Evolutionary conservation across 768 basidiomycete species (phyloP).

Genomic region (Kwoniella europaea): DNA sequence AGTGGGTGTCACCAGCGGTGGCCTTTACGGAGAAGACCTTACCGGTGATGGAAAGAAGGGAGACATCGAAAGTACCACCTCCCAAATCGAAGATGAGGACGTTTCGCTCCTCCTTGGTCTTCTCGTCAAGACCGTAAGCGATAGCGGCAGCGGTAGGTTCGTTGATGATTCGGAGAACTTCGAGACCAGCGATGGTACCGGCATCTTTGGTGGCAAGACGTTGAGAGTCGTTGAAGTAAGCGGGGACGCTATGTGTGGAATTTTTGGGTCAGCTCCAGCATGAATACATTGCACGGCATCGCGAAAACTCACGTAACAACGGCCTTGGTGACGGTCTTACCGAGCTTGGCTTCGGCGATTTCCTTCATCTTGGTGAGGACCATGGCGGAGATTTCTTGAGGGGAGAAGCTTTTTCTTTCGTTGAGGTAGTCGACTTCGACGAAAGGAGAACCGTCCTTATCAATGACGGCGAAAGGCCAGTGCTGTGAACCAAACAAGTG

Average conservation of each 20-base stretch:
- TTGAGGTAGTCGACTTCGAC: conserved; percentile 92
- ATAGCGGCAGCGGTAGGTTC: conserved; percentile 99
- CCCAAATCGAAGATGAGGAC: conserved; percentile 99
- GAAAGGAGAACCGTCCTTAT: conserved; percentile 94
- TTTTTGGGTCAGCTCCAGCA: conserved; percentile 11
- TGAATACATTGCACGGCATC: conserved; percentile 17
- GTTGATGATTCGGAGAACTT: conserved; percentile 99
- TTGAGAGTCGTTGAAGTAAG: conserved; percentile 99
- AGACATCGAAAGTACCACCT: conserved; percentile 99
- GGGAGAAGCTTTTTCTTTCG: conserved; percentile 95
- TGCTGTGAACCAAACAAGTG: conserved; percentile 61
- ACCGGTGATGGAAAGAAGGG: conserved; percentile 93
- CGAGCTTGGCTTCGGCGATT: conserved; percentile 98
- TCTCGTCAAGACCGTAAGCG: conserved; percentile 92
- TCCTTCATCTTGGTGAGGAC: conserved; percentile 99
- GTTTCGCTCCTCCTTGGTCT: conserved; percentile 92
- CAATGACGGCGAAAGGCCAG: conserved; percentile 97
- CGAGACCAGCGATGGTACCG: conserved; percentile 94
- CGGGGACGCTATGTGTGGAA: conserved; percentile 69
- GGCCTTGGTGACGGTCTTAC: conserved; percentile 97
- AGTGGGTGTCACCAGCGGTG: conserved; percentile 97
- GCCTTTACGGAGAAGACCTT: conserved; percentile 88
- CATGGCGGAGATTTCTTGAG: conserved; percentile 99
- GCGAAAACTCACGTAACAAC: conserved; percentile 81
- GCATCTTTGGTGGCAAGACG: conserved; percentile 99